A percentile compares a stretch with the other conserved stretches of the same genome.
Conservation (phyloP, 371 early-diverging fungal species). For the Caulochytrium protostelioides region DNA sequence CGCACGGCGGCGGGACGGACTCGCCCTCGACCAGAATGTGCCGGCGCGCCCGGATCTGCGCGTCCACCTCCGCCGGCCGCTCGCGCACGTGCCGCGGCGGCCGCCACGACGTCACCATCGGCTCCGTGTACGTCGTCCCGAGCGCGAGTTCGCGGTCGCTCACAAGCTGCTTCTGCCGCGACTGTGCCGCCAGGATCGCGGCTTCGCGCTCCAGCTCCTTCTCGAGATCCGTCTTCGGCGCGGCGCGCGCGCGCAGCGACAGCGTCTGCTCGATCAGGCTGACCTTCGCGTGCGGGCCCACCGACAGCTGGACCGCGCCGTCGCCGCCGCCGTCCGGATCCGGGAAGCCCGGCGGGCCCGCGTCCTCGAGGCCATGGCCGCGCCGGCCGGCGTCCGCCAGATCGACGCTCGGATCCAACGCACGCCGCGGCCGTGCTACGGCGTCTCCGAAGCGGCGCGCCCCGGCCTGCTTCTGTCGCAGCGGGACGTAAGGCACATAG, state of each 20-base stretch:
- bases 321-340: slow-evolving; percentile 7
- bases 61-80: slow-evolving; percentile 11
- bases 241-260: slow-evolving; percentile 39
- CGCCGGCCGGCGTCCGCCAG: neutral
- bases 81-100: slow-evolving; percentile 46
- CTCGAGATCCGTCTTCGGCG: slow-evolving; percentile 53
- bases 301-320: too few relatives aligned
- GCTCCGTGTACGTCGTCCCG: slow-evolving; percentile 61
- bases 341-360: slow-evolving; percentile 1
- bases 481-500: slow-evolving; percentile 58
- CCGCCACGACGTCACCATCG: slow-evolving; percentile 65
- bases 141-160: slow-evolving; percentile 69
- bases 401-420: neutral
- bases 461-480: slow-evolving; percentile 22
- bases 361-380: neutral
- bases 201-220: slow-evolving; percentile 60
- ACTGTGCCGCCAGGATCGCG: slow-evolving; percentile 58
- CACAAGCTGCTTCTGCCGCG: slow-evolving; percentile 51
- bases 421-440: neutral
- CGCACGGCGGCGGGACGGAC: slow-evolving; percentile 35
- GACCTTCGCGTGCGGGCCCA: slow-evolving; percentile 41
- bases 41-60: slow-evolving; percentile 20
- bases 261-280: slow-evolving; percentile 69
- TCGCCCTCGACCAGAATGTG: slow-evolving; percentile 42
- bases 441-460: slow-evolving; percentile 2